Percentiles rank a stretch among this genome's conserved stretches.
phyloP scores from a whole-genome alignment of 305 asterid genomes.

The Fraxinus velutina region DNA sequence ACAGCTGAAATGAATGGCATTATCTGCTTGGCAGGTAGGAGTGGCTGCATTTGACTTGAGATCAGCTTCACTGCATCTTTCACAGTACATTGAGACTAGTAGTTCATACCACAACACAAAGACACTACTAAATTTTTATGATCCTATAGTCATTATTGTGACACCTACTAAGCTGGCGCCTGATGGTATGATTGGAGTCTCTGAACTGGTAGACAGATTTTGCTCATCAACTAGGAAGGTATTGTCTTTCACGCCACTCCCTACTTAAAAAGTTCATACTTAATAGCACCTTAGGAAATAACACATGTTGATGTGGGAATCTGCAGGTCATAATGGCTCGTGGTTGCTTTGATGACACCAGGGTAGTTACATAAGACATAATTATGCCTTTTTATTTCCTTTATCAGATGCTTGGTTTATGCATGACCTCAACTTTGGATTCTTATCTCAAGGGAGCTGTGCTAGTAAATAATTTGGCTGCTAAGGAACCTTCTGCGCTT shows the following conservation, averaged over 20 bases:
- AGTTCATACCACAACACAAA: conserved; percentile 87
- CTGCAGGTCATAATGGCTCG: conserved; percentile 74
- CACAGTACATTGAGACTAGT: conserved; percentile 94
- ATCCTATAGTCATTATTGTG: conserved; percentile 79
- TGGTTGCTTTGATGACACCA: conserved; percentile 92
- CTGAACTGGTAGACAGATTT: conserved; percentile 74
- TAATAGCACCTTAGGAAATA: conserved; percentile 21
- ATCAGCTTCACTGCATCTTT: conserved; percentile 89
- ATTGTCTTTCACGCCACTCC: conserved; percentile 1
- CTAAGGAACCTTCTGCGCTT: conserved; percentile 94
- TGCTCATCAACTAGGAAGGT: conserved; percentile 73
- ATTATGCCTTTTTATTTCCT: conserved; percentile 18
- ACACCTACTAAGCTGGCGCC: conserved; percentile 77
- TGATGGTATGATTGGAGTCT: conserved; percentile 93
- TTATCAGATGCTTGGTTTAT: conserved; percentile 25
- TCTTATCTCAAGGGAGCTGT: conserved; percentile 63
- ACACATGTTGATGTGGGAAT: conserved; percentile 23
- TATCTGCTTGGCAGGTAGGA: conserved; percentile 59
- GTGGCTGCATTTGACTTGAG: conserved; percentile 93
- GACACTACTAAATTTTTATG: conserved; percentile 82
- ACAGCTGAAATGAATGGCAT: neutral
- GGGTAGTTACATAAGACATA: conserved; percentile 48
- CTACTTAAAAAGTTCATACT: neutral
- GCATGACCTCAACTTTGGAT: conserved; percentile 29
- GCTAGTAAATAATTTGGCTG: conserved; percentile 78